phyloP scores from a whole-genome alignment of 176 grass and related monocot species.

The Carex cristatella region DNA sequence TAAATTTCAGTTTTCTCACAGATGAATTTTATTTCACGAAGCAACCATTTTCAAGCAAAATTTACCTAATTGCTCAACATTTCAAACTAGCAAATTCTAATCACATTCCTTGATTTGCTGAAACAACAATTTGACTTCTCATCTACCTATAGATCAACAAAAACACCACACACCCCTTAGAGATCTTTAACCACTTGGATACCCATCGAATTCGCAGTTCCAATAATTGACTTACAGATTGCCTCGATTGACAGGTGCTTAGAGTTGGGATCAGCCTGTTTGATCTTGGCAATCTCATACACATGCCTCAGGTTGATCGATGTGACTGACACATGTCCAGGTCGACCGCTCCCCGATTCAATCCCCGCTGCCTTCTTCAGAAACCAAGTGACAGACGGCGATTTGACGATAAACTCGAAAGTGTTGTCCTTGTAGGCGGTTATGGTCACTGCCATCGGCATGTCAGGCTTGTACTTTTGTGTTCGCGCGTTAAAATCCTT shows the following conservation, averaged over 20 bases:
- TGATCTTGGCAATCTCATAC: constrained; percentile 85
- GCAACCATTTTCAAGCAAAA: not conserved
- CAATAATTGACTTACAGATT: constrained; percentile 81
- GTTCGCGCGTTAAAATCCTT: constrained; percentile 97
- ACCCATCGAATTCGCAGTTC: constrained; percentile 80
- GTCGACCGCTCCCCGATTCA: constrained; percentile 49
- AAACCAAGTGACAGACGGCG: constrained; percentile 75
- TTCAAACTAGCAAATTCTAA: not conserved
- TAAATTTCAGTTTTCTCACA: not conserved
- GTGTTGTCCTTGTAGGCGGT: constrained; percentile 90
- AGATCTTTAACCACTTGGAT: constrained; percentile 85
- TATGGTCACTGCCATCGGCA: constrained; percentile 73
- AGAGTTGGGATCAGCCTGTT: constrained; percentile 57
- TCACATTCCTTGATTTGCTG: not conserved
- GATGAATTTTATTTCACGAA: not conserved
- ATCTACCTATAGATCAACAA: not conserved
- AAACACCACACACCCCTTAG: constrained; percentile 17
- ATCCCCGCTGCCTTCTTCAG: constrained; percentile 74
- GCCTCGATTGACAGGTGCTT: constrained; percentile 79
- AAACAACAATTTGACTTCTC: not conserved
- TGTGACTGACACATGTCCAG: constrained; percentile 46
- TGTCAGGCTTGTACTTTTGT: constrained; percentile 90
- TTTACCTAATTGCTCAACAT: not conserved
- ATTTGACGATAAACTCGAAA: constrained; percentile 80
- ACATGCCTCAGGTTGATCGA: constrained; percentile 62